Conservation (phyloP, 1,284 basidiomycete genomes). For the Meira nashicola region DNA sequence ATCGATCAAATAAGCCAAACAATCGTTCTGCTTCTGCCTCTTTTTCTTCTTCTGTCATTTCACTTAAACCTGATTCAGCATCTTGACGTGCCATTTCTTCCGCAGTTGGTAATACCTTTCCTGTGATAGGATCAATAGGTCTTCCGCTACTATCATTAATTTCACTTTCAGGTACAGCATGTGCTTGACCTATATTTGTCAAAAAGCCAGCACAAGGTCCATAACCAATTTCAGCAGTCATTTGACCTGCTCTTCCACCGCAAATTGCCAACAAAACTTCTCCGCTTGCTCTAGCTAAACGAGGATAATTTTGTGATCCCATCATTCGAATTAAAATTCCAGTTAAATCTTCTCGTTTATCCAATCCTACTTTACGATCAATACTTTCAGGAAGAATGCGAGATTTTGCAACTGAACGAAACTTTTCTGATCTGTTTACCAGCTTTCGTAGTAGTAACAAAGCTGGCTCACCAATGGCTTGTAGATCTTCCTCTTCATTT, state of each 20-base stretch:
- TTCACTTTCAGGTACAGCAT: conserved; percentile 22
- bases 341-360: conserved; percentile 30
- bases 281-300: conserved; percentile 30
- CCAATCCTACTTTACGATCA: conserved; percentile 26
- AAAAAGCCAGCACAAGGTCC: conserved; percentile 45
- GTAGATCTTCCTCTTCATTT: conserved; percentile 28
- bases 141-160: not conserved
- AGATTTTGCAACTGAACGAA: conserved; percentile 12
- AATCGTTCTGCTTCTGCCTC: conserved; percentile 39
- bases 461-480: conserved; percentile 33
- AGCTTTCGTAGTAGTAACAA: conserved; percentile 33
- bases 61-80: not conserved
- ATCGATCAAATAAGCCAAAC: conserved; percentile 39
- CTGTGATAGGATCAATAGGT: conserved; percentile 39
- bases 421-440: conserved; percentile 23
- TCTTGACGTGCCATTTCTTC: conserved; percentile 26
- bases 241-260: conserved; percentile 23
- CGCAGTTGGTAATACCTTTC: conserved; percentile 26
- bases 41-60: conserved; percentile 40
- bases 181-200: conserved; percentile 23
- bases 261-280: conserved; percentile 36
- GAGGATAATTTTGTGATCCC: conserved; percentile 27
- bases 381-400: conserved; percentile 23
- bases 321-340: conserved; percentile 36
- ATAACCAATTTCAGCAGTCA: conserved; percentile 37